Evolutionary conservation across 257 asterid genomes (phyloP).

Genomic region (Parsonsia alboflavescens): DNA sequence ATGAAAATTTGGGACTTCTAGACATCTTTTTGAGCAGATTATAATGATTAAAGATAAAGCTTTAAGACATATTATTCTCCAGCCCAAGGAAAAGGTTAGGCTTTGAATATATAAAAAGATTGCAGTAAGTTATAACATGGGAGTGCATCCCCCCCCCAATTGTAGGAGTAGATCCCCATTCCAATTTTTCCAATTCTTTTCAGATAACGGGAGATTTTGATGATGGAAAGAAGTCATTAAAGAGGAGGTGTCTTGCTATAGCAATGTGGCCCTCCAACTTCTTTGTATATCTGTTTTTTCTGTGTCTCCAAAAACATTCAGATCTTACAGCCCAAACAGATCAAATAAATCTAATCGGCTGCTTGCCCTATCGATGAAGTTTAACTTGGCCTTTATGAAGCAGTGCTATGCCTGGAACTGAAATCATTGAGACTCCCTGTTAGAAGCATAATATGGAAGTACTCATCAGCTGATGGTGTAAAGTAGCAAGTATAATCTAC

Average conservation of each 20-base stretch:
- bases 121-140: too few relatives aligned
- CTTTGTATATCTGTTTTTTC: not conserved
- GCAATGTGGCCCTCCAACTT: not conserved
- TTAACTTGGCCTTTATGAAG: not conserved
- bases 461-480: not conserved
- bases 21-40: not conserved
- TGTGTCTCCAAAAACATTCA: not conserved
- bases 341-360: not conserved
- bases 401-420: not conserved
- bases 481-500: not conserved
- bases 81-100: not conserved
- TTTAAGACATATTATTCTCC: not conserved
- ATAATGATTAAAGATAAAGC: too few relatives aligned
- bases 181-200: not conserved
- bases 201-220: not conserved
- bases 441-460: too few relatives aligned
- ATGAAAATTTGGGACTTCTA: not conserved
- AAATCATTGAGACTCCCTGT: not conserved
- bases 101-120: not conserved
- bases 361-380: not conserved
- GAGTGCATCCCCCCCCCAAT: not conserved
- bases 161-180: not conserved
- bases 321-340: not conserved
- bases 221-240: not conserved
- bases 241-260: not conserved